Base-by-base conservation (phyloP, 2,329 filamentous ascomycete genomes). In the Fusarium paranaense region DNA sequence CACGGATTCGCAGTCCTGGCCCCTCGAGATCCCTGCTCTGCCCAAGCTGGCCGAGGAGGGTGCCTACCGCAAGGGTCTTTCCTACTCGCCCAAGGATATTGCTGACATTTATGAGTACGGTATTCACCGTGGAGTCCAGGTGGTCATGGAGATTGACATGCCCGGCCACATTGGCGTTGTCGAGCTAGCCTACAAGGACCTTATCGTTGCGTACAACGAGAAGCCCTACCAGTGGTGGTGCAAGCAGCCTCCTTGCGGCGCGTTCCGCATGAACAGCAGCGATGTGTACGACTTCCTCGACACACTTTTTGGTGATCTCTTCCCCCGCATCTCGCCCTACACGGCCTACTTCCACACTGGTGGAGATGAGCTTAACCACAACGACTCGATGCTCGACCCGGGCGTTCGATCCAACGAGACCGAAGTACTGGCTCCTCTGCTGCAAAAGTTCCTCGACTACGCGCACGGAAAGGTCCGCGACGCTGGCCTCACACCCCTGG, bases 1-100 rank as follows among this genome's bases (percentile, higher is more conserved):
- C 66, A 97, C 94, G 6, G 94, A 97, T 82, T 91, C 92, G 18
- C 94, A 97, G 82, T 94, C 94, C 5, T 97, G 94, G 93, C 95
- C 95, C 0, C 86, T 97, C 27, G 94, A 95, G 75, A 92, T 97
- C 59, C 93, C 94, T 1, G 83, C 92, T 3, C 83, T 97, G 71
- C 81, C 95, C 5, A 88, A 92, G 67, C 86, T 97, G 3, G 87
- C 94, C 4, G 82, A 86, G 62, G 92, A 94, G 80, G 95, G 94
- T 38, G 92, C 94, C 1, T 97, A 97, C 79, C 86, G 87, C 27
- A 85, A 87, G 20, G 89, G 89, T 54, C 85, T 94, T 61, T 89
- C 90, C 0, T 97, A 97, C 84, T 90, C 88, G 1, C 87, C 91
- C 0, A 82, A 84, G 2, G 91, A 95, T 70, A 85, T 97, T 33